Conservation (phyloP, 192 early-diverging fungal genomes). For the Spinellus fusiger region DNA sequence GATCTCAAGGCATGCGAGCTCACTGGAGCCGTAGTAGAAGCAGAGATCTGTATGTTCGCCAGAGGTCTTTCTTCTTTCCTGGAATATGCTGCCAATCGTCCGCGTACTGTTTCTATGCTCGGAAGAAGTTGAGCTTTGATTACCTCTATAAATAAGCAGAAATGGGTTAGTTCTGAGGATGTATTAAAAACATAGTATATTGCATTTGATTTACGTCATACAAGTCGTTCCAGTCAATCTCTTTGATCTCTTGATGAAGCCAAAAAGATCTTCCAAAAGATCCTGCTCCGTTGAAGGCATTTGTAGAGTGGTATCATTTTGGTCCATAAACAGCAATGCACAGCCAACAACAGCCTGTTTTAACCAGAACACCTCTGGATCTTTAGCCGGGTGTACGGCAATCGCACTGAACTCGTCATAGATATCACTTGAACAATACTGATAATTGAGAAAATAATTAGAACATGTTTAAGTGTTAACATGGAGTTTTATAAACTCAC, state of each 20-base stretch:
- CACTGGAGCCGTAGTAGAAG: not conserved
- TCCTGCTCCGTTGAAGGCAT: not conserved
- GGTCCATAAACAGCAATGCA: not conserved
- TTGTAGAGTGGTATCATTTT: not conserved
- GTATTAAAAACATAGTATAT: not conserved
- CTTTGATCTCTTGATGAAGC: not conserved
- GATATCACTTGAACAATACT: not conserved
- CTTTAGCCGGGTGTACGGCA: not conserved
- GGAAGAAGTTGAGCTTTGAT: not conserved
- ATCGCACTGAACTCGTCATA: not conserved
- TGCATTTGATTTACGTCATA: not conserved
- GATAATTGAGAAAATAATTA: not conserved
- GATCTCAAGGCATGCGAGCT: not conserved
- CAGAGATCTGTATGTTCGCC: conserved; percentile 1
- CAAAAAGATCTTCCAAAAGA: conserved; percentile 1
- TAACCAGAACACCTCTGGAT: conserved; percentile 1
- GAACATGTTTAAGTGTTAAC: not conserved
- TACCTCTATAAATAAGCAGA: not conserved
- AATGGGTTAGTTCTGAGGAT: not conserved
- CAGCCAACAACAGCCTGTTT: not conserved
- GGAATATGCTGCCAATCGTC: not conserved
- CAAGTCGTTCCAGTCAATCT: not conserved
- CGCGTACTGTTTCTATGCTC: not conserved
- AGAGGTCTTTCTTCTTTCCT: not conserved
- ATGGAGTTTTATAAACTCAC: not conserved